phyloP scores from a whole-genome alignment of 139 green algal species.

The Helicosporidium sp. region DNA sequence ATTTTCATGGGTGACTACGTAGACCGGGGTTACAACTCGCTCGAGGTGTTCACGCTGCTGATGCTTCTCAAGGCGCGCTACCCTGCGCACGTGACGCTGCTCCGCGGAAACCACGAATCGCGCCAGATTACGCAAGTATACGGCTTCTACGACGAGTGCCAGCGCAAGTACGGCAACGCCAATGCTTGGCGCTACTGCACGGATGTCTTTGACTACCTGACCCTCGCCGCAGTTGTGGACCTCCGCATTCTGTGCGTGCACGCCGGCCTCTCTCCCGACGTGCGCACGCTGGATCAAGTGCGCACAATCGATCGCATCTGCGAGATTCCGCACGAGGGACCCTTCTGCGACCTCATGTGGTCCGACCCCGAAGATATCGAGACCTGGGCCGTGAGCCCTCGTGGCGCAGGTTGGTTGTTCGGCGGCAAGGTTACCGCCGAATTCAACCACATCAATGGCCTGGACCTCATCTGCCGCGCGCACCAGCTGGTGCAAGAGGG shows the following conservation, averaged over 20 bases:
- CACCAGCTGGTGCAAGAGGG: conserved; percentile 97
- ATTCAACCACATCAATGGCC: conserved; percentile 86
- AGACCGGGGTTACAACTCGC: conserved; percentile 93
- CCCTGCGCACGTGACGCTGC: conserved; percentile 83
- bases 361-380: conserved; percentile 96
- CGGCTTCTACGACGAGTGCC: conserved; percentile 98
- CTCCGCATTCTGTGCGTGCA: conserved; percentile 89
- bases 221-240: conserved; percentile 65
- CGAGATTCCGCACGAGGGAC: conserved; percentile 94
- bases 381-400: conserved; percentile 77
- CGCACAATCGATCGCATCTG: conserved; percentile 88
- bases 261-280: conserved; percentile 84
- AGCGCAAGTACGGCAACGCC: conserved; percentile 95
- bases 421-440: conserved; percentile 72
- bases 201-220: conserved; percentile 98
- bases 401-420: conserved; percentile 89
- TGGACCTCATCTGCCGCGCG: conserved; percentile 89
- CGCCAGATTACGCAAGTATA: conserved; percentile 99
- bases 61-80: conserved; percentile 88
- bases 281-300: conserved; percentile 91
- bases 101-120: conserved; percentile 93
- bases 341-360: conserved; percentile 98
- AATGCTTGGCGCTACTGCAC: conserved; percentile 99
- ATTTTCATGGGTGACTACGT: conserved; percentile 99
- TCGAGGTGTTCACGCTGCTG: conserved; percentile 97